phyloP scores from a whole-genome alignment of 805 yeast genomes.

The Candida orba region DNA sequence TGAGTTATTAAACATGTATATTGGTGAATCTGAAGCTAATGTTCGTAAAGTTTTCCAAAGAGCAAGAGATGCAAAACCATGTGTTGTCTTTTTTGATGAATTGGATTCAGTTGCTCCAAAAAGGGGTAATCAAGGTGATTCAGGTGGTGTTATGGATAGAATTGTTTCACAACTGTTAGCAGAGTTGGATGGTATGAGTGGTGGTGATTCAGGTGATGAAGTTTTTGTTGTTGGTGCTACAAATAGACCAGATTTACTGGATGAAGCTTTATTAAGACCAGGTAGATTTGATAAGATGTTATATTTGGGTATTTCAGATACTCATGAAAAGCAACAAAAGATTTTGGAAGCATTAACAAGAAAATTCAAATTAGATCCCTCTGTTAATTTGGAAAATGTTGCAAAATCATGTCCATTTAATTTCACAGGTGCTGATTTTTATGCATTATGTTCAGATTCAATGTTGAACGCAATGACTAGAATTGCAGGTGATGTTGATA shows the following conservation, averaged over 20 bases:
- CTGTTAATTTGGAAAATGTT: constrained; percentile 50
- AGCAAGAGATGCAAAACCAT: constrained; percentile 95
- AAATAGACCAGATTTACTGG: constrained; percentile 89
- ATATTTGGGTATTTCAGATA: constrained; percentile 87
- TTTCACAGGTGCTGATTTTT: constrained; percentile 97
- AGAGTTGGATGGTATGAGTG: constrained; percentile 94
- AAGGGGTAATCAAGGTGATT: constrained; percentile 97
- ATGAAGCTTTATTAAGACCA: constrained; percentile 88
- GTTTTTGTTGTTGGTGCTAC: constrained; percentile 99
- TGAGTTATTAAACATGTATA: constrained; percentile 92
- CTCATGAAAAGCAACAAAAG: constrained; percentile 80
- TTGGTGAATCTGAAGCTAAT: constrained; percentile 97
- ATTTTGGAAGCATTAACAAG: constrained; percentile 84
- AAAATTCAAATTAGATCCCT: constrained; percentile 57
- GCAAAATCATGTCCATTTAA: constrained; percentile 76
- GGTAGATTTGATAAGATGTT: constrained; percentile 95
- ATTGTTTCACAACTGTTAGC: constrained; percentile 93
- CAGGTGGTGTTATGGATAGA: constrained; percentile 99
- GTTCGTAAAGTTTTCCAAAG: constrained; percentile 89
- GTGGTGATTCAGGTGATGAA: constrained; percentile 67
- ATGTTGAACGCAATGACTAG: constrained; percentile 96
- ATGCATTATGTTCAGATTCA: constrained; percentile 92
- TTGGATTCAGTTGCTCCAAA: constrained; percentile 97
- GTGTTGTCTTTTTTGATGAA: constrained; percentile 96
- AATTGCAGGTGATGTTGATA: constrained; percentile 70